Base-by-base conservation (phyloP, 78 protist species). In the Dictyostelium citrinum region DNA sequence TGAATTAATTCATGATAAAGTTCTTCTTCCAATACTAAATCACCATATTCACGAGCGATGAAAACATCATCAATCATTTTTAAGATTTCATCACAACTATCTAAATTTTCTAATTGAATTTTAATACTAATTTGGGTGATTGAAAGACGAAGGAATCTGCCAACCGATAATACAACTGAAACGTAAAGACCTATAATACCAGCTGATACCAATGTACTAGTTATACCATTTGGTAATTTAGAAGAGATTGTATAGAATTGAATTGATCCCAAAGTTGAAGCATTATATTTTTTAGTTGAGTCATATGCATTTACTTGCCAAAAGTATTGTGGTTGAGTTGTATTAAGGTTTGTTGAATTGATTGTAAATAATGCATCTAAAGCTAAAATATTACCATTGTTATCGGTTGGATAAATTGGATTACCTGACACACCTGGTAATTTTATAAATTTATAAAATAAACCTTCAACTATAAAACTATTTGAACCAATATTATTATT, bases 151-250 rank as follows among this genome's bases (percentile, higher is more conserved):
- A 97, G 81, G 76, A 97, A 90, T 17, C 96, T 75, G 10, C 97
- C 97, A 1, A 97, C 83, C 12, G 93, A 91, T 33, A 96, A 68
- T 33, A 97, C 96, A 17, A 97, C 77, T 3, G 91, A 70, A 35
- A 95, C 94, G 49, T 97, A 97, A 12, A 97, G 68, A 27, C 98
- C 98, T 11, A 97, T 80, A 22, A 95, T 46, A 37, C 98, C 98
- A 6, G 82, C 90, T 14, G 68, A 37, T n/a, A 83, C 95, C 16
- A 91, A 49, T 22, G 90, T 61, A 45, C 91, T 83, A 6, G 95
- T 79, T 0, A 91, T 41, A 35, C 95, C 95, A 83, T 77, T 91
- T 37, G 95, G 95, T 31, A 91, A 41, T 68, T 60, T 74, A 3
- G 91, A 74, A 1, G 84, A 76, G 45, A 85, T 85, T 3, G 91